A percentile compares a stretch with the other conserved stretches of the same genome.
These are phyloP conservation scores for Myxozyma monticola DNA, from an alignment of 805 yeast genomes.

Conservation along the genomic window DNA sequence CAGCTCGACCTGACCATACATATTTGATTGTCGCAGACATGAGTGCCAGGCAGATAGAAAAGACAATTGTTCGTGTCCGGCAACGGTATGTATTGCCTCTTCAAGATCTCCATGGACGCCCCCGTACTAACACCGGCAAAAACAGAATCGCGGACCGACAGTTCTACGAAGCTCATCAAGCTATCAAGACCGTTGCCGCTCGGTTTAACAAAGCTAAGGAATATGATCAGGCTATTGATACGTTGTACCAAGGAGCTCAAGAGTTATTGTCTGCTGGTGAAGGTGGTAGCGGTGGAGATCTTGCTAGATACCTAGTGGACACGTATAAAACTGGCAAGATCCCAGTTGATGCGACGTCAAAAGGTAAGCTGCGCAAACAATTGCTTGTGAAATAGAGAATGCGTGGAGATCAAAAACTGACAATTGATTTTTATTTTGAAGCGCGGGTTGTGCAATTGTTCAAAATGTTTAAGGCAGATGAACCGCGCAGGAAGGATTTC, in stretches of 20 bases:
- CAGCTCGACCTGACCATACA: no score
- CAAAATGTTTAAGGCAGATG: slow-evolving; percentile 48
- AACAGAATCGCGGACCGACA: slow-evolving; percentile 73
- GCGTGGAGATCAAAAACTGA: not conserved
- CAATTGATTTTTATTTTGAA: not conserved
- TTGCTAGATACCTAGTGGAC: slow-evolving; percentile 69
- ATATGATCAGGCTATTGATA: slow-evolving; percentile 68
- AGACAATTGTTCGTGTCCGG: no score
- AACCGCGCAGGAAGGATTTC: slow-evolving; percentile 65
- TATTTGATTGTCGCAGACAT: no score
- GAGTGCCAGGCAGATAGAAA: no score
- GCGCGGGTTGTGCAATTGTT: slow-evolving; percentile 48
- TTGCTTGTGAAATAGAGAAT: slow-evolving; percentile 32
- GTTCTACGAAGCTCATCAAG: slow-evolving; percentile 94
- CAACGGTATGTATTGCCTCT: no score
- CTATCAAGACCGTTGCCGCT: slow-evolving; percentile 83
- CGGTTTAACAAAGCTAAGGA: slow-evolving; percentile 72
- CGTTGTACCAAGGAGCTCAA: slow-evolving; percentile 69
- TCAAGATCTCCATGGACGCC: no score
- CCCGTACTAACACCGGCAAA: no score
- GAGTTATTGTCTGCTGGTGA: slow-evolving; percentile 68
- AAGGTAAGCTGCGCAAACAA: slow-evolving; percentile 38
- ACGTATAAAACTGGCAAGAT: slow-evolving; percentile 57
- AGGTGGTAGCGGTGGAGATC: slow-evolving; percentile 79
- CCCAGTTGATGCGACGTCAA: slow-evolving; percentile 46